A percentile compares a stretch with the other conserved stretches of the same genome.
Conservation (phyloP, 23 red algal species). For the Chondrus crispus region DNA sequence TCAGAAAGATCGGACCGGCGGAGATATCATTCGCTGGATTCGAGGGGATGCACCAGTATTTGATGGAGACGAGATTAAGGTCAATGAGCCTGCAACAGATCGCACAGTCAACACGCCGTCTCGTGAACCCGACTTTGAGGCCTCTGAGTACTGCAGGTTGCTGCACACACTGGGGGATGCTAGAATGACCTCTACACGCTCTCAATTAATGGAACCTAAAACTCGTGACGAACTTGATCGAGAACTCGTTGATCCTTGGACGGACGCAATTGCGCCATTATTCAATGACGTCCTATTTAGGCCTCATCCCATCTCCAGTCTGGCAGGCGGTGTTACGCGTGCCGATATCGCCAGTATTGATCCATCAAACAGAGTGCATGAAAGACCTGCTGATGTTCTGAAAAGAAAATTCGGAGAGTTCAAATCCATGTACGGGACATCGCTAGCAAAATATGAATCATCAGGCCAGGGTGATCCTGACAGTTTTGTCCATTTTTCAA, state of each 20-base stretch:
- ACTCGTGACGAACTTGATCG: background rate
- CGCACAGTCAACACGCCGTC: no score
- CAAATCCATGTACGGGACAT: slow-evolving; percentile 6
- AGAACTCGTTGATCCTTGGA: background rate
- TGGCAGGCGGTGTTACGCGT: background rate
- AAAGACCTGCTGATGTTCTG: background rate
- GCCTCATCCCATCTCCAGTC: background rate
- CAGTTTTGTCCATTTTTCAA: background rate
- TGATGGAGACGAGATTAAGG: background rate
- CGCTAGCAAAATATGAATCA: background rate
- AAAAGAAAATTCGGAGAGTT: background rate
- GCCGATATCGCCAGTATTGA: background rate
- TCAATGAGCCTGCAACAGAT: background rate
- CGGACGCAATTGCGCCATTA: background rate
- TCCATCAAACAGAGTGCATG: background rate
- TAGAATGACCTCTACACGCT: background rate
- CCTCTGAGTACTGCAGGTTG: background rate
- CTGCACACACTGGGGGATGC: background rate
- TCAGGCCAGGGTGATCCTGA: background rate
- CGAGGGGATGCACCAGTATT: background rate
- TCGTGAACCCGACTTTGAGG: background rate
- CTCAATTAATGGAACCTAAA: background rate
- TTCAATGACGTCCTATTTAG: background rate
- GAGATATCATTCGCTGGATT: no score
- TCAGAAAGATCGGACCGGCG: no score